These are phyloP conservation scores for Boletus rubroflammeus DNA, from an alignment of 768 basidiomycete species.

Conservation along the genomic window DNA sequence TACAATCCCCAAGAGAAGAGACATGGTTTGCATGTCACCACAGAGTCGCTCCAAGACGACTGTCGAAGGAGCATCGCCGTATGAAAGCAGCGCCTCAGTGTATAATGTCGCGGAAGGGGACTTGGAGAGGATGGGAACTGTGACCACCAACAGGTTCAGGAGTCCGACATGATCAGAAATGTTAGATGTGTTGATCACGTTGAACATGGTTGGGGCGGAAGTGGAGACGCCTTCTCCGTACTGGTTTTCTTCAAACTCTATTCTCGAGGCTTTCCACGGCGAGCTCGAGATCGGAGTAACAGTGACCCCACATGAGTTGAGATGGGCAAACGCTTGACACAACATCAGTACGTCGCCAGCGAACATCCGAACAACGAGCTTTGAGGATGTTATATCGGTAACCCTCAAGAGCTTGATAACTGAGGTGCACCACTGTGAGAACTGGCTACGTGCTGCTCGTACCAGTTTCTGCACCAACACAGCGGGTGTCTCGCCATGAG, in stretches of 20 bases:
- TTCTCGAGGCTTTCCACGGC: slow-evolving; percentile 24
- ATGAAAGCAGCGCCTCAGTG: slow-evolving; percentile 27
- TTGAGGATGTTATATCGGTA: neutral
- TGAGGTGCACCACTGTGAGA: slow-evolving; percentile 28
- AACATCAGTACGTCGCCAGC: slow-evolving; percentile 29
- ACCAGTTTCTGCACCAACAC: slow-evolving; percentile 20
- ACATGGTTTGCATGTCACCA: slow-evolving; percentile 27
- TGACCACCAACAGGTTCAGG: slow-evolving; percentile 24
- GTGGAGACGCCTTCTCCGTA: slow-evolving; percentile 14
- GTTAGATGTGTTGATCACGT: slow-evolving; percentile 35
- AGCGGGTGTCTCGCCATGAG: neutral
- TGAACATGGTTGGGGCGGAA: slow-evolving; percentile 28
- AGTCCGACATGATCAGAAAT: slow-evolving; percentile 30
- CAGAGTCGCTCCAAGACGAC: slow-evolving; percentile 24
- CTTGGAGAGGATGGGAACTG: slow-evolving; percentile 23
- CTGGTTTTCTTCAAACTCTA: slow-evolving; percentile 20
- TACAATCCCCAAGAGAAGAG: slow-evolving; percentile 27
- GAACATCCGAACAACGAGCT: slow-evolving; percentile 28
- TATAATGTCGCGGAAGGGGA: slow-evolving; percentile 26
- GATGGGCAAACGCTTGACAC: slow-evolving; percentile 23
- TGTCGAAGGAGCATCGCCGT: slow-evolving; percentile 5
- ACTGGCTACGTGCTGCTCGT: slow-evolving; percentile 17
- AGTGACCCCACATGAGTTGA: slow-evolving; percentile 1
- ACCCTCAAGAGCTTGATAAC: slow-evolving; percentile 9
- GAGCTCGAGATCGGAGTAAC: slow-evolving; percentile 19